Base-by-base conservation (phyloP, 1,284 basidiomycete genomes). In the Puccinia hordei region DNA sequence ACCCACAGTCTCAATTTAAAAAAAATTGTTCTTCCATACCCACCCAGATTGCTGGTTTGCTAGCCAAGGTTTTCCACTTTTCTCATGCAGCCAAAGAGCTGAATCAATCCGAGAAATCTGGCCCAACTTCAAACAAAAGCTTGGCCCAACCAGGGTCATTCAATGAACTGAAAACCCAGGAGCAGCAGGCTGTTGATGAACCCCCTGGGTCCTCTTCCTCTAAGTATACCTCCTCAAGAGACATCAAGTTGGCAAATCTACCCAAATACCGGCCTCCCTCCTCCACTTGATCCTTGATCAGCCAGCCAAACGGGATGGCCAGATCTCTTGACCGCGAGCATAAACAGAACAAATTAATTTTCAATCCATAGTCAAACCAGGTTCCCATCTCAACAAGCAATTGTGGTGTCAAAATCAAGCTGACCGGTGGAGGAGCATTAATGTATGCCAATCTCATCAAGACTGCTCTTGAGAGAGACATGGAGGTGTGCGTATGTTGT, bases 51-150 rank as follows among this genome's bases (percentile, higher is more conserved):
- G 97, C 97, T 53, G 97, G 96, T 49, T 98, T 95, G 5, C 88
- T 99, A 15, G 96, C 96, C 82, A 99, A 99, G 86, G 93, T 99
- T 80, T 93, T 98, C 83, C 99, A 98, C 87, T 99, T 99, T 86
- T 96, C 94, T 75, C 91, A 95, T n/a, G 61, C 74, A 57, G 94
- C 93, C 22, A 24, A n/a, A n/a, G n/a, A 68, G 2, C 38, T 44
- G 1, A 46, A 68, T 12, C 22, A 35, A 44, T 24, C 65, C 27
- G 24, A 17, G 44, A 90, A 91, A 3, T 90, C 91, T 35, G 88
- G 89, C 57, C 91, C 91, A 9, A 90, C 91, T 27, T 90, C 90
- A 24, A 53, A n/a, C 19, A 9, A 10, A 85, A 81, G 35, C 5
- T 46, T 81, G 8, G 5, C 51, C 5, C 51, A 57, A 57, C 55